Base-by-base conservation (phyloP, 257 asterid genomes). In the Nicotiana tomentosiformis region DNA sequence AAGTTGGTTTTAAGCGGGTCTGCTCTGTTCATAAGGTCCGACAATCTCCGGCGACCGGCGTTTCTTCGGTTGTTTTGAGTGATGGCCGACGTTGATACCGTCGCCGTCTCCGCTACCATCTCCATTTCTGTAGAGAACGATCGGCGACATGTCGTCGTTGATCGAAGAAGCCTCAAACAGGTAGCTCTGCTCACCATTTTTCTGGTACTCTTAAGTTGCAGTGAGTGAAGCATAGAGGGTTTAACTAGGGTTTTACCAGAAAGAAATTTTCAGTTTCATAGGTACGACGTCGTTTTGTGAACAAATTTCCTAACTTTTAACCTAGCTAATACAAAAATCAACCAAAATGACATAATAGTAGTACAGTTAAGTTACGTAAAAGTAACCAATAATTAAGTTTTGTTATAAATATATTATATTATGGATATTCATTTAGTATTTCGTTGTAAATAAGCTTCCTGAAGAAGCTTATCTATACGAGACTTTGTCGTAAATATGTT, bases 31-130 rank as follows among this genome's bases (percentile, higher is more conserved):
- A 67, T 66, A 35, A 82, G 84, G 83, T 80, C 77, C 1, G 51
- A 83, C 64, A 93, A 65, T 72, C 7, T 23, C 83, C 76, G 86
- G 77, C 83, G 33, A 89, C 83, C 74, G 82, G 26, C 81, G 53
- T 58, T 82, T 66, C 86, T 80, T 57, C 55, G 51, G 23, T 74
- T 82, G 32, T 61, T 79, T 74, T 70, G 65, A 67, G 81, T 20
- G 80, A 83, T 72, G 60, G 83, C 30, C 46, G 82, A 33, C 16
- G 84, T 60, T 33, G 86, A 26, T 2, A 70, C 88, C 62, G 82
- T 23, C 43, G 37, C 88, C 72, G 5, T 11, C 83, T 5, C 23
- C 49, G 35, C 20, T 43, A 3, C 12, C 51, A 43, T 12, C 51
- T 43, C 51, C 17, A 23, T 20, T 62, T 61, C 77, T 18, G 83